Evolutionary conservation across 345 rosid species (phyloP), one percentile per base, ranked within the genome.

Genomic region (Eucalyptus melliodora): DNA sequence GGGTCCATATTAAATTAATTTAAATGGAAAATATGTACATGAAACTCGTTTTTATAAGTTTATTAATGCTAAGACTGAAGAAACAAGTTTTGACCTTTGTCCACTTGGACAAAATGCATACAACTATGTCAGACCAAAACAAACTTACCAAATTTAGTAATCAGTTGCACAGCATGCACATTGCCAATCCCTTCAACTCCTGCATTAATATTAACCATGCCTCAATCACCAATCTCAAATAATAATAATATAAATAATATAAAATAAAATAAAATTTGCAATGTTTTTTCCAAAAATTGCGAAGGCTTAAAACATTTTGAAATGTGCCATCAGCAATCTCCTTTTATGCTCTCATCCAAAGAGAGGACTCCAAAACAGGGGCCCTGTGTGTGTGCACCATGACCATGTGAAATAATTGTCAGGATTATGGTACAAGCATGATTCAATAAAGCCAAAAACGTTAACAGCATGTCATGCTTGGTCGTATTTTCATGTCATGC

Each of bases 171-270:
- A 31, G 98, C 99, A 93, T 92, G 92, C 87, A 96, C 97, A 85
- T 91, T 91, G 87, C 99, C 99, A 60, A 97, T 95, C 87, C 99
- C 99, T 59, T 94, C 95, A 88, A 97, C 97, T 92, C 99, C 99
- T 96, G 96, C 93, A 77, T 77, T 77, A 40, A 37, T 37, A 40
- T 11, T 11, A 21, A 77, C 47, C 16, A 40, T 77, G 85, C 85
- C 27, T 77, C 85, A 77, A 21, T 21, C 47, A 40, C 27, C 27
- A 8, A 37, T 77, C 47, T 77, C 13, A 53, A 56, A 56, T 4
- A 23, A 9, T 10, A 9, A 3, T 19, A 19, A 44, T 2, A 34
- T 34, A 11, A 47, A 45, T 45, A 10, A 45, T 10, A 47, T 47
- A 47, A 49, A 49, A 49, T 4, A 13, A 50, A 50, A 50, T 14